Evolutionary conservation across 192 early-diverging fungal genomes (phyloP).

Genomic region (Phycomyces blakesleeanus): DNA sequence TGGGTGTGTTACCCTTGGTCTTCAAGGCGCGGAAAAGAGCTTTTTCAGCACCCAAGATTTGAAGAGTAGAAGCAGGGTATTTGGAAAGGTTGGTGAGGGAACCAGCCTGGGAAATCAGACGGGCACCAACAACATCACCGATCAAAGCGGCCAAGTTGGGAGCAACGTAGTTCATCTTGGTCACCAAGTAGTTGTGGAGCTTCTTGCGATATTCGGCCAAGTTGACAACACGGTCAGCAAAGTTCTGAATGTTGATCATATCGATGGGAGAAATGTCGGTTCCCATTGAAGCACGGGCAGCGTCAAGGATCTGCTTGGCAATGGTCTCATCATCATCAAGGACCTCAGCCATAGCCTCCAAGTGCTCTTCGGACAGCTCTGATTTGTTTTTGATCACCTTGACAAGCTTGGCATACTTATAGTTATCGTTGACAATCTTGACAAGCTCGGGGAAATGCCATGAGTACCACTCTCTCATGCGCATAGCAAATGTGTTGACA

Average conservation of each 20-base stretch:
- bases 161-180: conserved; percentile 95
- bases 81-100: conserved; percentile 96
- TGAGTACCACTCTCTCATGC: conserved; percentile 97
- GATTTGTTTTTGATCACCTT: conserved; percentile 93
- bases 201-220: conserved; percentile 92
- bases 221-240: conserved; percentile 87
- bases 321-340: conserved; percentile 69
- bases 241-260: conserved; percentile 91
- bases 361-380: conserved; percentile 69
- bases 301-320: conserved; percentile 87
- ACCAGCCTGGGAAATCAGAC: conserved; percentile 96
- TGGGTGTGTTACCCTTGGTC: conserved; percentile 97
- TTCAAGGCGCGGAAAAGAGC: conserved; percentile 99
- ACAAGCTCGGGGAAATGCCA: conserved; percentile 99
- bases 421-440: conserved; percentile 94
- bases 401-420: conserved; percentile 84
- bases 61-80: conserved; percentile 96
- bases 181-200: conserved; percentile 87
- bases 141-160: conserved; percentile 95
- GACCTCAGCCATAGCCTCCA: conserved; percentile 80
- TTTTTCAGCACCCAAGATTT: conserved; percentile 99
- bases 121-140: conserved; percentile 96
- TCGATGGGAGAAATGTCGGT: conserved; percentile 96
- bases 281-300: conserved; percentile 95
- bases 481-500: conserved; percentile 96